Percentiles rank a stretch among this genome's conserved stretches.
Conservation (phyloP, 345 rosid genomes). For the Jatropha curcas region DNA sequence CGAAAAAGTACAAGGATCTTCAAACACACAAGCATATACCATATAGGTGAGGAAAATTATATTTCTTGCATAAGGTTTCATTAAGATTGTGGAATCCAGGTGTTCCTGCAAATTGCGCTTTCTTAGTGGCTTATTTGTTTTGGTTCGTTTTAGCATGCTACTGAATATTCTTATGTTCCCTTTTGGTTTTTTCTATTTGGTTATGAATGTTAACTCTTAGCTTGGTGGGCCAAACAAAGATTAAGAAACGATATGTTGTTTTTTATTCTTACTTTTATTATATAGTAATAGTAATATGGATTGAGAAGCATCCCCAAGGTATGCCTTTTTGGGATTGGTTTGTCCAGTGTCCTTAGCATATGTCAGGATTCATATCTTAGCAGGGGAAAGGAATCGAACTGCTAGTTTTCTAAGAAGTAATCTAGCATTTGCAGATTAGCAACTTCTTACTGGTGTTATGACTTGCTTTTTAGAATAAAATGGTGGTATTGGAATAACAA, state of each 20-base stretch:
- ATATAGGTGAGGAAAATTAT: slow-evolving; percentile 23
- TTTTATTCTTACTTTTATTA: neutral
- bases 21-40: slow-evolving; percentile 42
- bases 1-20: slow-evolving; percentile 36
- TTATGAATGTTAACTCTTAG: neutral
- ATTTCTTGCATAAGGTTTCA: neutral
- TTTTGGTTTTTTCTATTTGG: neutral
- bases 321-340: neutral
- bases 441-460: neutral
- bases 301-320: neutral
- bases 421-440: neutral
- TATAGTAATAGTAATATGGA: neutral
- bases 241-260: neutral
- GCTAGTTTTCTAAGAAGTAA: neutral
- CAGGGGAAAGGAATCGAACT: neutral
- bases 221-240: neutral
- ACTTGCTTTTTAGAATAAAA: neutral
- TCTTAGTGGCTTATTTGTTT: neutral
- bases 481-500: neutral
- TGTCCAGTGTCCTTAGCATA: neutral
- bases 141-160: neutral
- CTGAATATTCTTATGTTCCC: neutral
- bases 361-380: neutral
- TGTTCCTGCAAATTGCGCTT: neutral
- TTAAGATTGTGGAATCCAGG: neutral